Conservation (phyloP, 352 stramenopile genomes). For the Pythium rishiriense region DNA sequence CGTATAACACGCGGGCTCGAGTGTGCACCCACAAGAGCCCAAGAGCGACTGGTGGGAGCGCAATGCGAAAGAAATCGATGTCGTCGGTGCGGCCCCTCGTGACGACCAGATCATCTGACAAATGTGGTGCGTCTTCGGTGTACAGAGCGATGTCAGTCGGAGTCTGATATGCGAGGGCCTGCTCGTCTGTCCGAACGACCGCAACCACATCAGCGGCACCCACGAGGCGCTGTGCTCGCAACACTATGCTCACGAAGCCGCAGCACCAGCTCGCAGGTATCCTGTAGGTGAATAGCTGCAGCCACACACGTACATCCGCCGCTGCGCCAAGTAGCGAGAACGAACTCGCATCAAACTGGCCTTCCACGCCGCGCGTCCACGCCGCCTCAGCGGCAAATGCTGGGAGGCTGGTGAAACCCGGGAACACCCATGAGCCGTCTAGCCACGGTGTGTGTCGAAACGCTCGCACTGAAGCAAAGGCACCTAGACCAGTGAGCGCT, state of each 20-base stretch:
- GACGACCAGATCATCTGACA: neutral
- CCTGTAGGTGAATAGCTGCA: conserved; percentile 7
- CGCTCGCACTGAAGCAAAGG: conserved; percentile 9
- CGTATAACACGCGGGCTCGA: neutral
- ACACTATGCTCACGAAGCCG: neutral
- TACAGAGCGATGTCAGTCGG: neutral
- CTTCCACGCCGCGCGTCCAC: conserved; percentile 1
- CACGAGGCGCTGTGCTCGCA: neutral
- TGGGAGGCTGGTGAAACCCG: neutral
- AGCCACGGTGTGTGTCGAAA: neutral
- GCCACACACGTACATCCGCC: conserved; percentile 1
- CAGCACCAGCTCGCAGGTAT: conserved; percentile 10
- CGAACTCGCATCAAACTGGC: neutral
- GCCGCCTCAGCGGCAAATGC: too few relatives aligned
- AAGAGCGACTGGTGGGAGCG: neutral
- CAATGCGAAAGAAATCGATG: neutral
- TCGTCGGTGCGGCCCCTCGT: neutral
- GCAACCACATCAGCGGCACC: neutral
- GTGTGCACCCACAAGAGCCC: conserved; percentile 5
- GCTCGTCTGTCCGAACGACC: conserved; percentile 8
- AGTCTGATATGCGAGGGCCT: neutral
- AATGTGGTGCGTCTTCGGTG: neutral
- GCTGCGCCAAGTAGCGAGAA: conserved; percentile 10
- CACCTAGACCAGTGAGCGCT: conserved; percentile 24
- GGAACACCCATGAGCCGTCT: conserved; percentile 11